These are phyloP conservation scores for Gliomastix tumulicola DNA, from an alignment of 2,329 filamentous ascomycete genomes.

Conservation along the genomic window DNA sequence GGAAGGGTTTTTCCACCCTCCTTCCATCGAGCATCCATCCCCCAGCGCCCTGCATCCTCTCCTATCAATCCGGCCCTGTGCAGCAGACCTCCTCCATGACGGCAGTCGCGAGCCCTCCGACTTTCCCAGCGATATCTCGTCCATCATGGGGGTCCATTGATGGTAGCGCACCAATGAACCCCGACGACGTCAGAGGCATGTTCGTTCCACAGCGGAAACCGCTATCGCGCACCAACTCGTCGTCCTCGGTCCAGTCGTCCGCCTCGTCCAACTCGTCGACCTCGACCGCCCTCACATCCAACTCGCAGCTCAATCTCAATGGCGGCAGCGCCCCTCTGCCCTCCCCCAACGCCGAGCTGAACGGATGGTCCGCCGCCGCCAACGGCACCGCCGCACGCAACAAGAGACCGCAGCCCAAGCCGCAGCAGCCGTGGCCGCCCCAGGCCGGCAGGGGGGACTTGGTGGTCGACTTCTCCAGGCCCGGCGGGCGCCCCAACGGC, in stretches of 20 bases:
- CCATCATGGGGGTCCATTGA: constrained; percentile 58
- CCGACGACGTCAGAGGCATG: constrained; percentile 81
- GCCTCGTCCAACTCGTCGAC: constrained; percentile 53
- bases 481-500: constrained; percentile 35
- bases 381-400: constrained; percentile 39
- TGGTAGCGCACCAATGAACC: constrained; percentile 62
- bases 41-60: no score
- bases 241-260: constrained; percentile 61
- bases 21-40: no score
- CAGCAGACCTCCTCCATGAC: constrained; percentile 53
- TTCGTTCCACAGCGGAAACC: constrained; percentile 84
- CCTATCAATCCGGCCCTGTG: no score
- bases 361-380: constrained; percentile 42
- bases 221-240: constrained; percentile 82
- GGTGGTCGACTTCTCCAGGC: constrained; percentile 38
- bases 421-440: constrained; percentile 38
- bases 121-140: constrained; percentile 56
- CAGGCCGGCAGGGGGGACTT: constrained; percentile 38
- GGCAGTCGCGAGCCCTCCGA: constrained; percentile 59
- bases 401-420: constrained; percentile 44
- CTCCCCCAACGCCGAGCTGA: constrained; percentile 37
- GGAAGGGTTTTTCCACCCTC: no score
- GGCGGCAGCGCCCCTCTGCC: no score
- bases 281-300: constrained; percentile 57
- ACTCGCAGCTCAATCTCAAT: constrained; percentile 56